Conservation (phyloP, 208 protist species). For the Giardia muris region DNA sequence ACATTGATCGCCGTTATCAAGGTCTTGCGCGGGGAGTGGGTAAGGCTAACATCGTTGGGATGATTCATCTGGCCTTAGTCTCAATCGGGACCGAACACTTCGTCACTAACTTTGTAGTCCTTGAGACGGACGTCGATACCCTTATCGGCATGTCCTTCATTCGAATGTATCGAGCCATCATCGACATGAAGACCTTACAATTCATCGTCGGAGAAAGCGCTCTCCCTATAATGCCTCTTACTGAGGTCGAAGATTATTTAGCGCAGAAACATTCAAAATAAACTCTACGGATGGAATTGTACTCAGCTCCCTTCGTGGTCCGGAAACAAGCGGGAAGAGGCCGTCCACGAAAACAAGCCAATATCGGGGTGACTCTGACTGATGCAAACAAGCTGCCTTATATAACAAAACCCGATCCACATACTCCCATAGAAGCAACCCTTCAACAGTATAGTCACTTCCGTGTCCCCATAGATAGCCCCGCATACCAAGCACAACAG, state of each 20-base stretch:
- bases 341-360: neutral
- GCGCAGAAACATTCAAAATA: too few relatives aligned
- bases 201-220: neutral
- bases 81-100: neutral
- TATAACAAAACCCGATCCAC: neutral
- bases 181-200: neutral
- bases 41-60: neutral
- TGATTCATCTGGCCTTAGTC: neutral
- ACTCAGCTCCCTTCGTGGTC: neutral
- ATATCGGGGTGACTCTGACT: neutral
- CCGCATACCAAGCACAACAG: neutral
- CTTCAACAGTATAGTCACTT: neutral
- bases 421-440: neutral
- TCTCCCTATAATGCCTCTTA: neutral
- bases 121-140: neutral
- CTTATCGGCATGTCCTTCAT: neutral
- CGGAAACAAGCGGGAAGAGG: neutral
- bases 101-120: neutral
- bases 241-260: neutral
- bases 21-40: neutral
- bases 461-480: neutral
- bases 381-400: neutral
- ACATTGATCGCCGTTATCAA: neutral
- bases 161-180: neutral
- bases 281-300: neutral